phyloP scores from a whole-genome alignment of 345 rosid species.

The Acer campestre region DNA sequence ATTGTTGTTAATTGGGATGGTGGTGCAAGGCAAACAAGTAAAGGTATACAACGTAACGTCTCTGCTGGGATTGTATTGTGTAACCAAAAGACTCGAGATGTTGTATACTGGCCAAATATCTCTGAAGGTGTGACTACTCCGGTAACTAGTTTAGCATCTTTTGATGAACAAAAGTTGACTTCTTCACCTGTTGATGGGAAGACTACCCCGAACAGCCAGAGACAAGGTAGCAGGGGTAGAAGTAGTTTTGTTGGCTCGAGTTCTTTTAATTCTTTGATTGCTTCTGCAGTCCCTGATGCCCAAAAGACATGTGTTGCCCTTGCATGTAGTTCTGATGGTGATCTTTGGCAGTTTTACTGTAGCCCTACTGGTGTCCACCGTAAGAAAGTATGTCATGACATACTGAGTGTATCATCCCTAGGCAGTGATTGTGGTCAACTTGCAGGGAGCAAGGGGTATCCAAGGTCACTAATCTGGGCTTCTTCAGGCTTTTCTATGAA shows the following conservation, averaged over 20 bases:
- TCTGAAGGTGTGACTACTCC: constrained; percentile 47
- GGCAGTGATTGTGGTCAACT: constrained; percentile 38
- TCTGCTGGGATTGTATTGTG: constrained; percentile 66
- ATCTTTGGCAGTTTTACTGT: constrained; percentile 77
- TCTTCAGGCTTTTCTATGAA: constrained; percentile 32
- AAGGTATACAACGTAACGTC: constrained; percentile 34
- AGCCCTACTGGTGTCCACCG: constrained; percentile 46
- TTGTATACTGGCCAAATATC: constrained; percentile 79
- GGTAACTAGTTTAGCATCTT: constrained; percentile 39
- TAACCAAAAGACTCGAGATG: constrained; percentile 58
- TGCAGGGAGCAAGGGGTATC: constrained; percentile 60
- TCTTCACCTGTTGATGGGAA: constrained; percentile 46
- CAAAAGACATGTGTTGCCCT: constrained; percentile 62
- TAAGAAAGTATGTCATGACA: constrained; percentile 41
- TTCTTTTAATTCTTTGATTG: constrained; percentile 70
- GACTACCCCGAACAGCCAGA: constrained; percentile 35
- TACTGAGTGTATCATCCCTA: constrained; percentile 36
- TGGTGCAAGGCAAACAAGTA: constrained; percentile 32
- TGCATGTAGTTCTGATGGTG: constrained; percentile 69
- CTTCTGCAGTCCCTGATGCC: constrained; percentile 40
- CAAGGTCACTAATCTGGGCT: constrained; percentile 79
- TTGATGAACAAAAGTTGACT: constrained; percentile 43
- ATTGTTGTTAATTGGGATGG: constrained; percentile 69
- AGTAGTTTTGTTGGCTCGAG: constrained; percentile 37
- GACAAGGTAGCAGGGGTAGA: constrained; percentile 33